A percentile compares a stretch with the other conserved stretches of the same genome.
Conservation (phyloP, 108 stramenopile species). For the Cyclotella baltica region DNA sequence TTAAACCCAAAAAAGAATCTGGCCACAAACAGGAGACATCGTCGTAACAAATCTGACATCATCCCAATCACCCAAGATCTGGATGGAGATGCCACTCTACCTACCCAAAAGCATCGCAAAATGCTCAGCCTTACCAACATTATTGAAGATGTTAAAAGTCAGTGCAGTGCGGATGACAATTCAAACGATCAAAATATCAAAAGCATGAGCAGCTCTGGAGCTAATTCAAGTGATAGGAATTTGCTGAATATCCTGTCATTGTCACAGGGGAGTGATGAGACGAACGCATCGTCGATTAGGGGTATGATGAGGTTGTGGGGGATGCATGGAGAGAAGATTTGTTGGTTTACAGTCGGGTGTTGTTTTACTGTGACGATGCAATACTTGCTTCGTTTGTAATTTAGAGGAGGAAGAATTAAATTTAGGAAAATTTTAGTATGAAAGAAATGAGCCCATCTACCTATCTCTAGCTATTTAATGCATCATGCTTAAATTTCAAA, state of each 20-base stretch:
- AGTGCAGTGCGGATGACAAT: not conserved
- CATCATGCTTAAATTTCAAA: too few relatives aligned
- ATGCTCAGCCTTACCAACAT: not conserved
- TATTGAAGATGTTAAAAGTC: constrained; percentile 1
- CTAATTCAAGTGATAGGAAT: not conserved
- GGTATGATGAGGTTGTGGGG: not conserved
- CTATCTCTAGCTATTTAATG: too few relatives aligned
- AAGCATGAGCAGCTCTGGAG: not conserved
- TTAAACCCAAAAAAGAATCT: not conserved
- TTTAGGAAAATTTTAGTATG: too few relatives aligned
- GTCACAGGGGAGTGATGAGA: not conserved
- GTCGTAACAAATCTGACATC: constrained; percentile 15
- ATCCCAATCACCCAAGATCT: not conserved
- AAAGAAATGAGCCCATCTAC: too few relatives aligned
- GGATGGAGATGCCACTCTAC: not conserved
- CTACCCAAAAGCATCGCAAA: not conserved
- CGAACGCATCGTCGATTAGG: not conserved
- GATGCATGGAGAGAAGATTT: constrained; percentile 6
- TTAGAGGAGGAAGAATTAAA: too few relatives aligned
- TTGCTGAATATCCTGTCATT: constrained; percentile 1
- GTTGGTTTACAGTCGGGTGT: constrained; percentile 1
- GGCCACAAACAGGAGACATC: not conserved
- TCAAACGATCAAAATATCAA: not conserved
- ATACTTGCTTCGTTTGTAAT: not conserved
- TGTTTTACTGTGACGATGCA: not conserved